Percentiles rank a stretch among this genome's conserved stretches.
These are phyloP conservation scores for Linnemannia exigua DNA, from an alignment of 192 early-diverging fungal genomes.

Conservation along the genomic window DNA sequence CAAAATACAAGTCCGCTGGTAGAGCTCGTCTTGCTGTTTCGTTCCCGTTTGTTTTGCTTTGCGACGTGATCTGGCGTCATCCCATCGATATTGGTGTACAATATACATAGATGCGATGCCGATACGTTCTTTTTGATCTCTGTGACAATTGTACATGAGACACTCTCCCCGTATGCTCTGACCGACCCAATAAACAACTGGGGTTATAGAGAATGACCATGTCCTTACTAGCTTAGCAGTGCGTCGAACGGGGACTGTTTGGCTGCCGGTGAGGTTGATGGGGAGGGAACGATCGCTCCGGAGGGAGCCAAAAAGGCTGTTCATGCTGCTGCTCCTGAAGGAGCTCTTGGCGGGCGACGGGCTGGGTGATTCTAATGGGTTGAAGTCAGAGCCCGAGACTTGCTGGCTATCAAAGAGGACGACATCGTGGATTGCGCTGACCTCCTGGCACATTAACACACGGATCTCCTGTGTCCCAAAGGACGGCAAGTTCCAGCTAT, in stretches of 20 bases:
- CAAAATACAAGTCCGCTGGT: background rate
- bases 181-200: too few species aligned
- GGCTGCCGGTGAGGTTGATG: conserved; percentile 45
- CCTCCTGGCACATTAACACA: conserved; percentile 67
- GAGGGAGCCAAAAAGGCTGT: conserved; percentile 44
- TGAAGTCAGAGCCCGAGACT: conserved; percentile 35
- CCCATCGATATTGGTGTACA: background rate
- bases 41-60: background rate
- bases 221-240: conserved; percentile 34
- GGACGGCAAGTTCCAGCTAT: conserved; percentile 59
- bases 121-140: background rate
- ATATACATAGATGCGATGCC: background rate
- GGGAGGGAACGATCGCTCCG: conserved; percentile 56
- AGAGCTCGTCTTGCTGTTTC: background rate
- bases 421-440: conserved; percentile 58
- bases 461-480: conserved; percentile 61
- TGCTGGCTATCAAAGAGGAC: conserved; percentile 63
- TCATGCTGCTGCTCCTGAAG: conserved; percentile 54
- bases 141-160: background rate
- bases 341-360: conserved; percentile 44
- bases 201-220: too few species aligned
- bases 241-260: conserved; percentile 31
- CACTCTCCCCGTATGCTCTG: background rate
- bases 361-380: conserved; percentile 28
- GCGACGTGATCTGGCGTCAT: conserved; percentile 39